A percentile compares a stretch with the other conserved stretches of the same genome.
Conservation (phyloP, 1,139 yeast species). For the Wickerhamomyces sp. region DNA sequence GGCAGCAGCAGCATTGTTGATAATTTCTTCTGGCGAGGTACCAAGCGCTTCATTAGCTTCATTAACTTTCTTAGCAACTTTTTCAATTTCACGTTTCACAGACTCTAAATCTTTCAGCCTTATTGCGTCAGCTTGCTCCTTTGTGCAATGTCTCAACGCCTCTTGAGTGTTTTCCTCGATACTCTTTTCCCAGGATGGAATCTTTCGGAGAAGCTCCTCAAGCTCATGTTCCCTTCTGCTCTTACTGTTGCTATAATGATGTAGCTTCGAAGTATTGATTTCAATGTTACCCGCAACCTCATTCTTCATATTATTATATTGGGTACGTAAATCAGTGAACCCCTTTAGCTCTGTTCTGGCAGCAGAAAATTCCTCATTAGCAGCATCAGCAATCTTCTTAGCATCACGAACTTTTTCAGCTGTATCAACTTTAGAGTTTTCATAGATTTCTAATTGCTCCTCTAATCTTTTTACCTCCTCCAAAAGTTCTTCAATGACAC, state of each 20-base stretch:
- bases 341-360: conserved; percentile 10
- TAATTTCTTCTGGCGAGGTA: conserved; percentile 38
- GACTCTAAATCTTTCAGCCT: conserved; percentile 29
- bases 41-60: conserved; percentile 38
- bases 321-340: conserved; percentile 14
- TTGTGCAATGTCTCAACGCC: conserved; percentile 34
- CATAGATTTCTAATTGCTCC: conserved; percentile 25
- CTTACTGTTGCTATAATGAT: conserved; percentile 15
- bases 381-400: conserved; percentile 22
- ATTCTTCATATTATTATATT: conserved; percentile 22
- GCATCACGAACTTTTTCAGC: conserved; percentile 22
- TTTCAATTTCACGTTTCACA: conserved; percentile 32
- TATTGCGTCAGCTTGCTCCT: conserved; percentile 28
- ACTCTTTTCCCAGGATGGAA: conserved; percentile 27
- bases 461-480: conserved; percentile 27
- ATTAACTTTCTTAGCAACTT: conserved; percentile 30
- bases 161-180: conserved; percentile 26
- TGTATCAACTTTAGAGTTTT: conserved; percentile 25
- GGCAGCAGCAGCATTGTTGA: conserved; percentile 32
- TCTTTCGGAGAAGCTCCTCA: conserved; percentile 25
- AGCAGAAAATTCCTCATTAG: conserved; percentile 20
- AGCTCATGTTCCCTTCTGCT: conserved; percentile 19
- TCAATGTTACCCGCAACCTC: conserved; percentile 25
- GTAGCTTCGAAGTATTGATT: conserved; percentile 12
- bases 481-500: conserved; percentile 30